phyloP scores from a whole-genome alignment of 441 rosid genomes.

The Erodium chrysanthum region DNA sequence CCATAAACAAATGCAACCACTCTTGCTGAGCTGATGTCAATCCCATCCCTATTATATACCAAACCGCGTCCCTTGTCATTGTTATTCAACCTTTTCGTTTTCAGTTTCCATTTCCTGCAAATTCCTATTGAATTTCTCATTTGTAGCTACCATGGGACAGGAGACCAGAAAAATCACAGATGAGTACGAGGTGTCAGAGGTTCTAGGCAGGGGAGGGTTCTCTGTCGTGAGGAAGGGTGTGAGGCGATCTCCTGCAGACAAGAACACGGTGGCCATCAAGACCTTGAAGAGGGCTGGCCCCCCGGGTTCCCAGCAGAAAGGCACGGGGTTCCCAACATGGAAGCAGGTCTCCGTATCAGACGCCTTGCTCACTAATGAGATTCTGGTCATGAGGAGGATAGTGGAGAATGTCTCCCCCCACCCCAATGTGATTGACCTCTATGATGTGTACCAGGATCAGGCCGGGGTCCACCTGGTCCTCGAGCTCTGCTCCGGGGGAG shows the following conservation, averaged over 20 bases:
- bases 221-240: conserved; percentile 57
- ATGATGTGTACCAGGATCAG: conserved; percentile 56
- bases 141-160: conserved; percentile 32
- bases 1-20: conserved; percentile 24
- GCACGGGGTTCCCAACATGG: conserved; percentile 28
- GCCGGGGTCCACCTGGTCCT: conserved; percentile 54
- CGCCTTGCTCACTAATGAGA: conserved; percentile 58
- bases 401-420: conserved; percentile 64
- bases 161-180: conserved; percentile 39
- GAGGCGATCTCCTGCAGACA: conserved; percentile 24
- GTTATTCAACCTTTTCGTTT: conserved; percentile 7
- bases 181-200: conserved; percentile 43
- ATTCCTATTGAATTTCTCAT: neutral
- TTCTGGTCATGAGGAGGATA: conserved; percentile 54
- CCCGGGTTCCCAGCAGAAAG: conserved; percentile 9
- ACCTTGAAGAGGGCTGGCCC: conserved; percentile 43
- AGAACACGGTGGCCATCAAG: conserved; percentile 43
- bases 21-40: conserved; percentile 27
- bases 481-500: conserved; percentile 61
- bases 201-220: conserved; percentile 64
- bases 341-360: conserved; percentile 52
- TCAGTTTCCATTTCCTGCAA: conserved; percentile 8
- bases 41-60: conserved; percentile 8
- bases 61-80: conserved; percentile 25
- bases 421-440: conserved; percentile 54